Conservation (phyloP, 345 rosid genomes). For the Eucalyptus melliodora region DNA sequence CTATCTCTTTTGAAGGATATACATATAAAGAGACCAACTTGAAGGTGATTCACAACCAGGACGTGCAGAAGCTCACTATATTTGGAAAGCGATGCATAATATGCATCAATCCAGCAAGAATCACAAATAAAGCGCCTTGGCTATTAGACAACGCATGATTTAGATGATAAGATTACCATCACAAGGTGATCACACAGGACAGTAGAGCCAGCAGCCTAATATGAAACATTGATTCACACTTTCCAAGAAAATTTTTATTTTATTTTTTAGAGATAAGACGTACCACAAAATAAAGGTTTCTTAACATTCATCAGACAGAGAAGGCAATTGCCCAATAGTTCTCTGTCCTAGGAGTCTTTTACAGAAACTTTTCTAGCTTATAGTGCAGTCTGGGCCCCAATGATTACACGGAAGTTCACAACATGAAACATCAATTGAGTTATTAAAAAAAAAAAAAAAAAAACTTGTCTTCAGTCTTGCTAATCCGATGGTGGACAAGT, state of each 20-base stretch:
- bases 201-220: not conserved
- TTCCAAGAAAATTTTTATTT: not conserved
- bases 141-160: not conserved
- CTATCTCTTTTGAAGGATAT: not conserved
- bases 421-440: not conserved
- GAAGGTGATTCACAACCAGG: not conserved
- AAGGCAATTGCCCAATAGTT: not conserved
- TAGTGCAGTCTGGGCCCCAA: not conserved
- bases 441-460: not conserved
- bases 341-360: not conserved
- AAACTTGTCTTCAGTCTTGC: not conserved
- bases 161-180: not conserved
- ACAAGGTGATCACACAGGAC: not conserved
- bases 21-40: not conserved
- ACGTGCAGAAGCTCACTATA: not conserved
- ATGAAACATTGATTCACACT: not conserved
- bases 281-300: not conserved
- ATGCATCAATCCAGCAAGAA: not conserved
- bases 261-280: not conserved
- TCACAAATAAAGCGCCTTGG: not conserved
- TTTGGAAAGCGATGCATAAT: not conserved
- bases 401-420: not conserved
- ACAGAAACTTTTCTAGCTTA: not conserved
- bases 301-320: not conserved
- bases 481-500: not conserved